These are phyloP conservation scores for Pseudopyricularia cyperi DNA, from an alignment of 2,329 filamentous ascomycete species.

Conservation along the genomic window DNA sequence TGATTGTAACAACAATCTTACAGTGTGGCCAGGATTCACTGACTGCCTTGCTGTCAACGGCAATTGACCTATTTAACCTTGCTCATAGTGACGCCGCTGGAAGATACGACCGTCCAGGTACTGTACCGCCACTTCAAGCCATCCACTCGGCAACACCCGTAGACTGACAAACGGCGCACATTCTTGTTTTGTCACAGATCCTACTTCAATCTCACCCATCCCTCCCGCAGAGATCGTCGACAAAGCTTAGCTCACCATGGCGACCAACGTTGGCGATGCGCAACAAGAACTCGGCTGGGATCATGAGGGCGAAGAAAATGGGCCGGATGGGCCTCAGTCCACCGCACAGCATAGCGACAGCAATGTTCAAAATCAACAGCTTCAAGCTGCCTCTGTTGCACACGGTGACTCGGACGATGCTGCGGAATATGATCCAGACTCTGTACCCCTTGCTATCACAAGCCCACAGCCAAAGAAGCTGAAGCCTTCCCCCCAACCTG, in stretches of 20 bases:
- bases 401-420: slow-evolving; percentile 33
- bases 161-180: not conserved
- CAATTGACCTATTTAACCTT: no score
- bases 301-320: slow-evolving; percentile 9
- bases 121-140: no score
- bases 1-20: no score
- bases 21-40: no score
- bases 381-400: slow-evolving; percentile 31
- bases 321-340: slow-evolving; percentile 6
- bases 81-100: no score
- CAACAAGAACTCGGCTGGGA: slow-evolving; percentile 2
- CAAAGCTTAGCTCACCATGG: not conserved
- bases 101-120: no score
- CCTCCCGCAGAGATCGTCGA: not conserved
- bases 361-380: slow-evolving; percentile 21
- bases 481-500: slow-evolving; percentile 22
- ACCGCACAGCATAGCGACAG: slow-evolving; percentile 34
- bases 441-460: slow-evolving; percentile 25
- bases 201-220: not conserved
- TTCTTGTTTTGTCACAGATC: not conserved
- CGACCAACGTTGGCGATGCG: slow-evolving; percentile 1
- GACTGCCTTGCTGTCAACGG: no score
- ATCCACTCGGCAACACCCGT: not conserved
- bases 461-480: slow-evolving; percentile 12
- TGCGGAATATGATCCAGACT: slow-evolving; percentile 46